Evolutionary conservation across 148 eudicot genomes (phyloP), one percentile per base, ranked within the genome.

Genomic region (Fagopyrum tataricum): DNA sequence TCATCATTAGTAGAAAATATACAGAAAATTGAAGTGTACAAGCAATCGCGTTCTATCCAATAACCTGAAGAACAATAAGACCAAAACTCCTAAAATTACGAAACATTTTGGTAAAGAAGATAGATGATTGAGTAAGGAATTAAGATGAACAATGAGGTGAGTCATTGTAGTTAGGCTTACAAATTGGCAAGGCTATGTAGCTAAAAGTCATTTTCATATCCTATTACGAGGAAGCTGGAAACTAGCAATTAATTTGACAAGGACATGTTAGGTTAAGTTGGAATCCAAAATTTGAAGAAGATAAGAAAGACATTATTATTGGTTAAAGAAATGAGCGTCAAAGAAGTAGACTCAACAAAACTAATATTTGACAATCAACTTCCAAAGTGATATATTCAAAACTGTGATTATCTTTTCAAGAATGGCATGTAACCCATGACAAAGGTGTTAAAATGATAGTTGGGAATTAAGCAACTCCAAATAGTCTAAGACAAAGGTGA

Each of bases 231-330:
- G 4, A 58, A 58, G 21, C 0, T 10, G 64, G 64, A 31, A 58
- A 58, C 31, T 58, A 58, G 13, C 37, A 6, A 23, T n/a, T n/a
- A n/a, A n/a, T 8, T 20, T 21, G 10, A 58, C 64, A 58, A 21
- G 64, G 13, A 23, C 53, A 49, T 8, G 64, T 58, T 58, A 58
- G 64, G 64, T 23, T 21, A 58, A 58, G 37, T 58, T 58, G 64
- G 8, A 31, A 58, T 58, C 64, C 9, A 58, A 1, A 12, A 4
- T 9, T 0, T 53, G 7, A 15, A 53, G 59, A 53, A 18, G 59
- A 53, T n/a, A 53, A 53, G 59, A 53, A 53, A 58, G 4, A 18
- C 3, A 58, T 20, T 14, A 58, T 37, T 14, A 58, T 58, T 59
- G 66, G 66, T 9, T 59, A 59, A 24, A 59, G 24, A 13, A 59